Evolutionary conservation across 345 rosid species (phyloP), one percentile per base, ranked within the genome.

Genomic region (Brassica nigra): DNA sequence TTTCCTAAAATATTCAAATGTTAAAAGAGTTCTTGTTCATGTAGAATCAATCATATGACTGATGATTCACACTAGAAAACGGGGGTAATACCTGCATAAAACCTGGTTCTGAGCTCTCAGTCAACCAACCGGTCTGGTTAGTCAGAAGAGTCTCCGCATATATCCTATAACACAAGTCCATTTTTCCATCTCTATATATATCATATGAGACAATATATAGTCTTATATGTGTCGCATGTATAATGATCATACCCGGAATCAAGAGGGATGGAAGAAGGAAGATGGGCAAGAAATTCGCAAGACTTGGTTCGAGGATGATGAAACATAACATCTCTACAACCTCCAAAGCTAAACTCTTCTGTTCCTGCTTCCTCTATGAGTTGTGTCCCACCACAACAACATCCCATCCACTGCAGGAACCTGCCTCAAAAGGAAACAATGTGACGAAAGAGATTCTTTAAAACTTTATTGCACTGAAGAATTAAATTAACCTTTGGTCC

Each of bases 381-480:
- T 44, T 86, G 88, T 66, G 87, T 73, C 67, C 95, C 97, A 59
- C 84, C 91, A 72, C 98, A 94, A 80, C 97, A 92, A 66, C 97
- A 92, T 79, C 90, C 96, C 76, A 86, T 69, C 97, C 94, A 92
- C 86, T 88, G 91, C 57, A 92, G 42, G 28, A 64, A 82, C 80
- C 85, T 82, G 68, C 63, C 67, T 78, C 82, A 34, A 3, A 49
- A 62, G 27, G 20, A 61, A 34, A 66, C 55, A 15, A 5, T 76
- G 73, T 76, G 63, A 82, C 68, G 10, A 65, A 12, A 70, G 23
- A 72, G 42, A 57, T 15, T 8, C 20, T 18, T 67, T 34, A 58
- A 2, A 28, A 36, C 8, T 28, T 57, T 7, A 49, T 27, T 27
- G 49, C 20, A 18, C 3, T 7, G 18, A 55, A 62, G 14, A 33